Conservation (phyloP, 2,329 filamentous ascomycete genomes). For the Cladosporium sp. region DNA sequence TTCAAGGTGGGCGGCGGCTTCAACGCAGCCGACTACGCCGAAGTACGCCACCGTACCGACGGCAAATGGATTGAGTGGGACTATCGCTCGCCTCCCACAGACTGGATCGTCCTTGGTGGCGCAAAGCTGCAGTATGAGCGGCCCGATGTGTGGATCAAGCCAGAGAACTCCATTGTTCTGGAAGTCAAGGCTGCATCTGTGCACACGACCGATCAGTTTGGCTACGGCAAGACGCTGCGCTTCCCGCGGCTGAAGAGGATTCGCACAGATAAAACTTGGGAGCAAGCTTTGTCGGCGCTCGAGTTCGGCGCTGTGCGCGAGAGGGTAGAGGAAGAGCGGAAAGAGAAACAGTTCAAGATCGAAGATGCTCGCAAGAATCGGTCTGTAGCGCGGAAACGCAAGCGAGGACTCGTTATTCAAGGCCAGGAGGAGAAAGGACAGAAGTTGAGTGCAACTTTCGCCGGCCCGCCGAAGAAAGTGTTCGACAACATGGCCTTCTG, state of each 20-base stretch:
- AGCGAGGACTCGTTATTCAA: constrained; percentile 67
- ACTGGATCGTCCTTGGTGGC: constrained; percentile 76
- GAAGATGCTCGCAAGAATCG: constrained; percentile 60
- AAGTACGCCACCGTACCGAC: constrained; percentile 75
- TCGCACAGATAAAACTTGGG: constrained; percentile 78
- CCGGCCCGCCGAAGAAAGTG: constrained; percentile 54
- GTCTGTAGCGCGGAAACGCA: constrained; percentile 47
- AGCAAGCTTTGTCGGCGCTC: constrained; percentile 67
- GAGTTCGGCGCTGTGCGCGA: constrained; percentile 69
- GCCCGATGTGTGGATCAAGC: constrained; percentile 90
- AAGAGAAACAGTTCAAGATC: constrained; percentile 69
- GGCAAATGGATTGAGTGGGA: constrained; percentile 92
- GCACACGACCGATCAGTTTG: constrained; percentile 68
- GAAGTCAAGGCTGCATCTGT: constrained; percentile 84
- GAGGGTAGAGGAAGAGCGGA: constrained; percentile 62
- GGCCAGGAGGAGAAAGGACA: constrained; percentile 56
- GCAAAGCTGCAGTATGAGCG: constrained; percentile 67
- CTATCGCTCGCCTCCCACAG: constrained; percentile 63
- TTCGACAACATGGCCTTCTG: constrained; percentile 74
- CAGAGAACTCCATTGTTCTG: constrained; percentile 78
- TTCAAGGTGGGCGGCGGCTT: constrained; percentile 98
- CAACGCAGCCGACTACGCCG: constrained; percentile 73
- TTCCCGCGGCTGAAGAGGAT: constrained; percentile 86
- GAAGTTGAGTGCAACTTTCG: constrained; percentile 46
- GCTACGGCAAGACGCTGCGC: constrained; percentile 68